phyloP scores from a whole-genome alignment of 2,329 filamentous ascomycete species.

The Colletotrichum sp. region DNA sequence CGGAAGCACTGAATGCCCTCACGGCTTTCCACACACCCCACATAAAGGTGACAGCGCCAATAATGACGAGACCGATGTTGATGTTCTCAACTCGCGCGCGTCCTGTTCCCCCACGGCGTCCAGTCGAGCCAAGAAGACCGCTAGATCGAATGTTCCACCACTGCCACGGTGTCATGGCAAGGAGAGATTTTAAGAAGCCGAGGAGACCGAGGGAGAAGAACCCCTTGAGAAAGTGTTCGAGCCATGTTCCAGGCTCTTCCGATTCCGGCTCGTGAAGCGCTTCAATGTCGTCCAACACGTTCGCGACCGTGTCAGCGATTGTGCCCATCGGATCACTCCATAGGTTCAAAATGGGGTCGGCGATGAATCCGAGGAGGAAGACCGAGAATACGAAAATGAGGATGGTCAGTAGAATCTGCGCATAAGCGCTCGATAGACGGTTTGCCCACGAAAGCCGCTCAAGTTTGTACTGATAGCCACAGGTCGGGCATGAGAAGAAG shows the following conservation, averaged over 20 bases:
- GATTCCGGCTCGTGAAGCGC: conserved; percentile 31
- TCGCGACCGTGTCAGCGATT: conserved; percentile 57
- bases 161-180: conserved; percentile 76
- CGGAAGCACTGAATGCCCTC: conserved; percentile 71
- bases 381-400: conserved; percentile 73
- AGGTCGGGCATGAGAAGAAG: conserved; percentile 89
- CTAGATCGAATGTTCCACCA: conserved; percentile 76
- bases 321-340: conserved; percentile 81
- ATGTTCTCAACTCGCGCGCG: conserved; percentile 80
- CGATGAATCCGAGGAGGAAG: conserved; percentile 87
- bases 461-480: conserved; percentile 81
- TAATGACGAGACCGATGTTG: conserved; percentile 77
- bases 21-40: conserved; percentile 87
- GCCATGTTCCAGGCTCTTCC: conserved; percentile 68
- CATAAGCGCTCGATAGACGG: conserved; percentile 68
- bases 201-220: conserved; percentile 88
- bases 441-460: conserved; percentile 78
- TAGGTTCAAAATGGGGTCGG: conserved; percentile 89
- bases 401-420: conserved; percentile 75
- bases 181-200: conserved; percentile 81
- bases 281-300: conserved; percentile 46
- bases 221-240: conserved; percentile 86
- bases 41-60: conserved; percentile 82
- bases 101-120: conserved; percentile 66
- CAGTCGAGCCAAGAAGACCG: conserved; percentile 57